These are phyloP conservation scores for Ottelia alismoides DNA, from an alignment of 106 monocot genomes.

Conservation along the genomic window DNA sequence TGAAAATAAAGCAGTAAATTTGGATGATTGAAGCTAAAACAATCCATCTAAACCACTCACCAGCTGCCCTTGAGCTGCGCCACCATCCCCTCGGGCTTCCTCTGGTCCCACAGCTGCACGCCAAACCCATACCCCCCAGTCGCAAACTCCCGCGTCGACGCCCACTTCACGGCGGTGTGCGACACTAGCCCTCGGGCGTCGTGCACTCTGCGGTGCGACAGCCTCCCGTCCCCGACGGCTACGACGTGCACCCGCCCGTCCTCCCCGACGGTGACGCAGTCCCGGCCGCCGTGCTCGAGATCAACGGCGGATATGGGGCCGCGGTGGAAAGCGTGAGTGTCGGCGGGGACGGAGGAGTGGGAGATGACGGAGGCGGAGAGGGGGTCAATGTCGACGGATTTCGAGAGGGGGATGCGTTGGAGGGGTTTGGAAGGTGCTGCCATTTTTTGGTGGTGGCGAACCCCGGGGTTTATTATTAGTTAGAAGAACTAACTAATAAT, in stretches of 20 bases:
- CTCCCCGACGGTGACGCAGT: conserved; percentile 62
- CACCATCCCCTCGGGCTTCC: conserved; percentile 45
- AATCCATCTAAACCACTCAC: no score
- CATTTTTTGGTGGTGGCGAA: no score
- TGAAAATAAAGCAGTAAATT: no score
- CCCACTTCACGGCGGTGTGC: conserved; percentile 63
- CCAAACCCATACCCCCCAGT: conserved; percentile 69
- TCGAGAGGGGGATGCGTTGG: conserved; percentile 32
- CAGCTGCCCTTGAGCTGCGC: conserved; percentile 52
- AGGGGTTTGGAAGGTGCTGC: no score
- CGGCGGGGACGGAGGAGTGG: conserved; percentile 16
- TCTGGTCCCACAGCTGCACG: conserved; percentile 69
- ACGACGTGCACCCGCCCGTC: conserved; percentile 71
- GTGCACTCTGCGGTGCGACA: conserved; percentile 28
- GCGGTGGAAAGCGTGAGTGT: conserved; percentile 12
- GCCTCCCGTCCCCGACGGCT: conserved; percentile 21
- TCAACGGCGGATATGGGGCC: conserved; percentile 37
- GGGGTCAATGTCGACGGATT: conserved; percentile 31
- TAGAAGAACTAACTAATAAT: no score
- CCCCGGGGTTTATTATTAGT: no score
- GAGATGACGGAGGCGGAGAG: no score
- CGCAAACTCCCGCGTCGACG: conserved; percentile 54
- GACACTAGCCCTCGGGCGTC: conserved; percentile 51
- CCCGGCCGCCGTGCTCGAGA: conserved; percentile 27
- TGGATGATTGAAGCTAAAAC: no score